A percentile compares a stretch with the other conserved stretches of the same genome.
Evolutionary conservation across 192 early-diverging fungal genomes (phyloP).

Genomic region (Helicostylum pulchrum): DNA sequence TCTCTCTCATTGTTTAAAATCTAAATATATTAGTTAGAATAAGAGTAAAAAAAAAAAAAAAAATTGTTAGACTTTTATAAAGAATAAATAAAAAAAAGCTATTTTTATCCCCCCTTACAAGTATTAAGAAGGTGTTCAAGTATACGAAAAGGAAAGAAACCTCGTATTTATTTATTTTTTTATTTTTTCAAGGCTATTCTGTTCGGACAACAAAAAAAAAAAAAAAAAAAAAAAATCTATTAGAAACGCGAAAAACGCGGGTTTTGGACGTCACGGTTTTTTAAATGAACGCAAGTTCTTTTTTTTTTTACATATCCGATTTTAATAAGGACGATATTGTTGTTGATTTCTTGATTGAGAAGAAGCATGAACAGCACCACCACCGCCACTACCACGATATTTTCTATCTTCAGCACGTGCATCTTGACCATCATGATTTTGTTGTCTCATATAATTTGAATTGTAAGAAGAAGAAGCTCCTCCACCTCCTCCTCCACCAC

Average conservation of each 20-base stretch:
- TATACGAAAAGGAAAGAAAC: background rate
- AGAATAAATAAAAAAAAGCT: too few species aligned
- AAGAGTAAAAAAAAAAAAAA: constrained; percentile 4
- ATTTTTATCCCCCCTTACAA: too few species aligned
- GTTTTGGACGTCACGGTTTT: too few species aligned
- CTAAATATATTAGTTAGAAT: constrained; percentile 1
- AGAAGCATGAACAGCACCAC: constrained; percentile 40
- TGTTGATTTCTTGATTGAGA: constrained; percentile 37
- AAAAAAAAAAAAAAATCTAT: too few species aligned
- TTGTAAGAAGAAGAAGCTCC: constrained; percentile 26
- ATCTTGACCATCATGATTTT: background rate
- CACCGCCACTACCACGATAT: constrained; percentile 19
- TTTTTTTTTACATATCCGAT: too few species aligned
- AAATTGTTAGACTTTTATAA: background rate
- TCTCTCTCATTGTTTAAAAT: constrained; percentile 52
- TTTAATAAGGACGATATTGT: constrained; percentile 44
- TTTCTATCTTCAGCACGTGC: constrained; percentile 15
- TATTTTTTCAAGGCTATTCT: too few species aligned
- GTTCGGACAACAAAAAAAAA: too few species aligned
- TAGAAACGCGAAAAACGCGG: too few species aligned
- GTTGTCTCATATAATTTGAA: constrained; percentile 27
- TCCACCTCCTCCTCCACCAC: too few species aligned
- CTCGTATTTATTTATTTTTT: too few species aligned
- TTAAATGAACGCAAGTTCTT: too few species aligned
- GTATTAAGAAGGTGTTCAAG: background rate